Evolutionary conservation across 106 monocot species (phyloP).

Genomic region (Apostasia shenzhenica): DNA sequence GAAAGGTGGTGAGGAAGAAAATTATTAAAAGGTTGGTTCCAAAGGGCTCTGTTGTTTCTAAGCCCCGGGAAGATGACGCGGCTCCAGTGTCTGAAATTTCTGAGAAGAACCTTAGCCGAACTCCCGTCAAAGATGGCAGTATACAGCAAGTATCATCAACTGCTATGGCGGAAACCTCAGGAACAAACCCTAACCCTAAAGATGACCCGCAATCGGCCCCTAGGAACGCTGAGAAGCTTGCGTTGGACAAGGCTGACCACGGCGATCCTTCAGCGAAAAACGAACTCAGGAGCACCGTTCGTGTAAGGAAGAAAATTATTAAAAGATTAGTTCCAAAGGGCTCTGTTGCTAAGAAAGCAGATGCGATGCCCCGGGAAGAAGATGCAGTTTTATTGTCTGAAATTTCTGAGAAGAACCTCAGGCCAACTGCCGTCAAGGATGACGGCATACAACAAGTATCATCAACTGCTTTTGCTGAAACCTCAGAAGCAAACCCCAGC

Average conservation of each 20-base stretch:
- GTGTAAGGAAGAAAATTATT: conserved; percentile 43
- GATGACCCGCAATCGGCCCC: too few species aligned
- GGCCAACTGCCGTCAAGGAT: neutral
- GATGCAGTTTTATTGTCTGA: neutral
- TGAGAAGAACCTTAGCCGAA: neutral
- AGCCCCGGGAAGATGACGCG: neutral
- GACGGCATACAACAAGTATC: neutral
- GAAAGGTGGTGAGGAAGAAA: conserved; percentile 40
- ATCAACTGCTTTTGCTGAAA: too few species aligned
- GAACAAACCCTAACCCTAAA: too few species aligned
- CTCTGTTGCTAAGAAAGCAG: neutral
- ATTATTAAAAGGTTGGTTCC: conserved; percentile 42
- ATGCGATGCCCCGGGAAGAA: neutral
- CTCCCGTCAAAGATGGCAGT: neutral
- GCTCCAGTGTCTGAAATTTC: neutral
- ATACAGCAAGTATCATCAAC: neutral
- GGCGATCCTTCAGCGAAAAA: neutral
- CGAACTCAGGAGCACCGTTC: conserved; percentile 10
- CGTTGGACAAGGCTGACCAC: too few species aligned
- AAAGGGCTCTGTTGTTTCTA: conserved; percentile 11
- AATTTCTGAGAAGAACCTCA: neutral
- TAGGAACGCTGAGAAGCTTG: too few species aligned
- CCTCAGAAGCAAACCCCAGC: too few species aligned
- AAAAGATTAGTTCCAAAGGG: conserved; percentile 40
- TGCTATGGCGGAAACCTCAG: too few species aligned